These are phyloP conservation scores for Malus sieversii DNA, from an alignment of 306 rosid genomes.

Conservation along the genomic window DNA sequence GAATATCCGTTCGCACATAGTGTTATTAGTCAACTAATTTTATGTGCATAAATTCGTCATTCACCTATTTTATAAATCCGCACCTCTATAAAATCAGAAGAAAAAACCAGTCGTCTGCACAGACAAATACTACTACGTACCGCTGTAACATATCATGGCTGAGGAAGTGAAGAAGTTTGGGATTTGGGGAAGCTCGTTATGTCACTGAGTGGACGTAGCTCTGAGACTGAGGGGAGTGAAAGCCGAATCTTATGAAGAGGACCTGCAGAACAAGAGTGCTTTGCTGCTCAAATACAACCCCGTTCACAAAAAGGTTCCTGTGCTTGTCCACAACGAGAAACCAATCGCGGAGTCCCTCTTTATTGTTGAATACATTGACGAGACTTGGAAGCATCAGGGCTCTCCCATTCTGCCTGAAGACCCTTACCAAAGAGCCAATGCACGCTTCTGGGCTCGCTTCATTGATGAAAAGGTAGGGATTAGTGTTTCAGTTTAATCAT, in stretches of 20 bases:
- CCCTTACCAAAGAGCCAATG: slow-evolving; percentile 38
- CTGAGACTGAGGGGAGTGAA: slow-evolving; percentile 48
- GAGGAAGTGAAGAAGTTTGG: slow-evolving; percentile 36
- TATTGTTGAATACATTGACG: slow-evolving; percentile 47
- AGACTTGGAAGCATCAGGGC: slow-evolving; percentile 23
- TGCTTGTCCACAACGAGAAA: slow-evolving; percentile 46
- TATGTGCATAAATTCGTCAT: no score
- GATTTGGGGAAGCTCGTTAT: slow-evolving; percentile 28
- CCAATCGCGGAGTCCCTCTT: slow-evolving; percentile 49
- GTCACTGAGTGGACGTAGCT: background rate
- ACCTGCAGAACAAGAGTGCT: slow-evolving; percentile 30
- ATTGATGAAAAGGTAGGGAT: slow-evolving; percentile 46
- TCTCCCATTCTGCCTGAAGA: slow-evolving; percentile 37
- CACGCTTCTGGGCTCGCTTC: slow-evolving; percentile 65
- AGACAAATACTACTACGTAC: no score
- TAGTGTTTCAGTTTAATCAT: background rate
- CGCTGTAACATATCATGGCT: background rate
- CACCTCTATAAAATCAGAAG: background rate
- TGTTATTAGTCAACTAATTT: no score
- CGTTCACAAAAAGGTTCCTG: slow-evolving; percentile 48
- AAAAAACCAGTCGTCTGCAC: no score
- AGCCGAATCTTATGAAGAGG: slow-evolving; percentile 28
- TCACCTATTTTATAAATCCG: no score
- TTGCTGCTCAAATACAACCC: slow-evolving; percentile 53
- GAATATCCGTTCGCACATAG: no score